Evolutionary conservation across 345 rosid genomes (phyloP), one percentile per base, ranked within the genome.

Genomic region (Euphorbia lathyris): DNA sequence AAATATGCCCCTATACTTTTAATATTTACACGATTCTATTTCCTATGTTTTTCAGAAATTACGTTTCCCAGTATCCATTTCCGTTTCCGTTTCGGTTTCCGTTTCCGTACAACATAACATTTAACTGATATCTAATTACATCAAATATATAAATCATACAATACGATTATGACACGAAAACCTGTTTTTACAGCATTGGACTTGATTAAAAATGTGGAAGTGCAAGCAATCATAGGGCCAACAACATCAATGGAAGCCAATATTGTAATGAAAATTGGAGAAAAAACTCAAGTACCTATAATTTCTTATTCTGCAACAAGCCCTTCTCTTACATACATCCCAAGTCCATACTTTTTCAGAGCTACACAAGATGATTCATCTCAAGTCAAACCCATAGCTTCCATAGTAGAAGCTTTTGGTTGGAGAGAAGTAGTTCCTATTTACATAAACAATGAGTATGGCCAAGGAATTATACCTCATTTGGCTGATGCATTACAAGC

Each of bases 211-310:
- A 86, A 83, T 51, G 76, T 70, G 76, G 45, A 74, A 78, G 86
- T 85, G 67, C 78, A 82, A 55, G 91, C 88, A 66, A 85, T 86
- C 17, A 23, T 90, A 0, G 93, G 89, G 58, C 89, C 91, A 67
- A 69, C 58, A 63, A 66, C 70, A 66, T 84, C 96, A 19, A 71
- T 58, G 78, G 83, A 86, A 57, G 83, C 86, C 5, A 43, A 75
- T 11, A 79, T 87, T 73, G 68, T 79, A 34, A 72, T 74, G 9
- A 56, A 53, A 8, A 27, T 79, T 0, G 83, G 88, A 50, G 45
- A 61, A 20, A 83, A 75, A 48, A 64, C 83, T 60, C 83, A 76
- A 9, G 85, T 90, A 27, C 94, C 96, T 0, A 79, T 79, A 14
- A 62, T 89, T 19, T 77, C 88, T 38, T 80, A 83, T 69, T 76